These are phyloP conservation scores for Cystobasidium slooffiae DNA, from an alignment of 1,284 basidiomycete genomes.

Conservation along the genomic window DNA sequence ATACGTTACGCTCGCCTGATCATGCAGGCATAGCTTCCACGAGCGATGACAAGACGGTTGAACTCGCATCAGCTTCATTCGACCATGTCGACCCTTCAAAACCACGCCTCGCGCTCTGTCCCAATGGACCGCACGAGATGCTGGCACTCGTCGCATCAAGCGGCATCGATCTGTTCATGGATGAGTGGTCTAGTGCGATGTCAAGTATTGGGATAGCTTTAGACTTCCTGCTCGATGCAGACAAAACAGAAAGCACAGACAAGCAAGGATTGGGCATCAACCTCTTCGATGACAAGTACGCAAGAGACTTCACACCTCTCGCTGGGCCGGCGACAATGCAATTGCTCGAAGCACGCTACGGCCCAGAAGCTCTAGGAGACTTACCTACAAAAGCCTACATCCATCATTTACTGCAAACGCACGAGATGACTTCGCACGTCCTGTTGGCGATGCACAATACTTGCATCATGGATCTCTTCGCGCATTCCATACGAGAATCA, in stretches of 20 bases:
- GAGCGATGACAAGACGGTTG: constrained; percentile 49
- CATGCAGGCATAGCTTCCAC: constrained; percentile 46
- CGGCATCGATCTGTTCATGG: constrained; percentile 75
- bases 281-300: constrained; percentile 66
- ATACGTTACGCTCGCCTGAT: constrained; percentile 43
- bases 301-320: constrained; percentile 66
- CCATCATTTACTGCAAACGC: constrained; percentile 79
- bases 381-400: constrained; percentile 70
- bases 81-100: constrained; percentile 63
- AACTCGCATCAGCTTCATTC: constrained; percentile 67
- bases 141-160: constrained; percentile 67
- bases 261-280: constrained; percentile 49
- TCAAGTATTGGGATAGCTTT: constrained; percentile 70
- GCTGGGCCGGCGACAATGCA: constrained; percentile 59
- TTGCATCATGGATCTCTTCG: constrained; percentile 67
- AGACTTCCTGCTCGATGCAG: constrained; percentile 67
- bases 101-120: constrained; percentile 66
- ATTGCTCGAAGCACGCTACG: constrained; percentile 40
- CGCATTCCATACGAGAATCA: constrained; percentile 63
- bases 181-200: constrained; percentile 69
- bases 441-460: constrained; percentile 75
- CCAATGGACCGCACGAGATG: constrained; percentile 71
- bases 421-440: constrained; percentile 80
- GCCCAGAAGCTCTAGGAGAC: constrained; percentile 37
- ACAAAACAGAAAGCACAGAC: no score